Evolutionary conservation across 345 rosid species (phyloP).

Genomic region (Psidium guajava): DNA sequence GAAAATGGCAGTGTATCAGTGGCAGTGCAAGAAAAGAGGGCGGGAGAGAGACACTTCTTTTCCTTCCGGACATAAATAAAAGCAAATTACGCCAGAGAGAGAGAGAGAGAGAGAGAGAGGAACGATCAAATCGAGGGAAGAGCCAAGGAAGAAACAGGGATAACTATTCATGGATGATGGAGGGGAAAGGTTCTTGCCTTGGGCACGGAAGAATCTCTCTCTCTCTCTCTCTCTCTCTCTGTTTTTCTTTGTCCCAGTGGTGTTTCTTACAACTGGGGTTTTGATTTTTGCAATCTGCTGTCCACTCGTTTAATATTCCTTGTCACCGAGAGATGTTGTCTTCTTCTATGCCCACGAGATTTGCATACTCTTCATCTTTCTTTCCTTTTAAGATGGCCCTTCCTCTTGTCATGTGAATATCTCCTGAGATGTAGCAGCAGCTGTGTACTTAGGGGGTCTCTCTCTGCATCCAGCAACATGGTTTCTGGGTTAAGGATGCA

Average conservation of each 20-base stretch:
- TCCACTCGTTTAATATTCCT: background rate
- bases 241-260: background rate
- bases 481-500: background rate
- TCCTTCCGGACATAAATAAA: background rate
- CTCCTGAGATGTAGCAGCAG: background rate
- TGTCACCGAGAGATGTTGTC: background rate
- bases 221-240: background rate
- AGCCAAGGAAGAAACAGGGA: background rate
- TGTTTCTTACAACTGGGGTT: background rate
- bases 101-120: slow-evolving; percentile 10
- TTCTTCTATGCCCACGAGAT: background rate
- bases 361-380: background rate
- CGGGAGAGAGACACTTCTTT: background rate
- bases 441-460: background rate
- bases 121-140: slow-evolving; percentile 57
- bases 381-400: background rate
- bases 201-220: slow-evolving; percentile 1
- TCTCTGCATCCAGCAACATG: background rate
- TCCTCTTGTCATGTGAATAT: background rate
- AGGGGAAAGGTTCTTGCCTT: background rate
- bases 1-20: slow-evolving; percentile 22
- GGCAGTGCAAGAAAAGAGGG: background rate
- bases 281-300: background rate
- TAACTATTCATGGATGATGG: background rate
- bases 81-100: background rate